Base-by-base conservation (phyloP, 768 basidiomycete genomes). In the Brasilioporus rufonigricans region DNA sequence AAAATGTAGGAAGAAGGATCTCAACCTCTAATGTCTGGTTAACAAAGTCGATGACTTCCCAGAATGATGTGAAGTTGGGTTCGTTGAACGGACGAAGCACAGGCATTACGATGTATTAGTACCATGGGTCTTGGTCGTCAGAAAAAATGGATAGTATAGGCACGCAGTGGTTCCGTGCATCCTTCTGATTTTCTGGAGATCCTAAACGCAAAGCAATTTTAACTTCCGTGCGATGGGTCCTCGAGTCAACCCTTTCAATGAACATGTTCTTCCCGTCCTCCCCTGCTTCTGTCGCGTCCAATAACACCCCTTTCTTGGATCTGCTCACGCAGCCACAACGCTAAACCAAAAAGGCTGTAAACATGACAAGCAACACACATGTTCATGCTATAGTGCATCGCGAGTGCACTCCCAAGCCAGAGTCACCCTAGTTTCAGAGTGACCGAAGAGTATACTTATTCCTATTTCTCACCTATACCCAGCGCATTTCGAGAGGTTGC, bases 11-110 rank as follows among this genome's bases (percentile, higher is more conserved):
- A 13, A 33, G 3, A n/a, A n/a, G n/a, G n/a, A n/a, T 27, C 41
- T 31, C n/a, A 4, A 56, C 71, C 33, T 71, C 68, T 1, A 71
- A 53, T 1, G 65, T 58, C 39, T 70, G 68, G 2, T 55, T 51
- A 19, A 67, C 55, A 39, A 70, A 73, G 18, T 69, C 67, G 4
- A 68, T 16, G 4, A 65, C 57, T 39, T 72, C 71, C 12, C 65
- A 65, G 0, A 63, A 18, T 1, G 61, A 55, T 0, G 62, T 58
- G 44, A 72, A 71, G 1, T 53, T 46, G 0, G 65, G 68, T 5
- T 62, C 27, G 10, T 66, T 53, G 31, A 61, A 69, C 0, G 60
- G 60, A 0, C 69, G 61, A 27, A 71, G 54, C 4, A 64, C 59
- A 0, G 69, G 71, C 61, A 70, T 65, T 18, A 71, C 65, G 8